Percentiles rank a stretch among this genome's conserved stretches.
phyloP scores from a whole-genome alignment of 768 basidiomycete species.

The Lactarius quietus region DNA sequence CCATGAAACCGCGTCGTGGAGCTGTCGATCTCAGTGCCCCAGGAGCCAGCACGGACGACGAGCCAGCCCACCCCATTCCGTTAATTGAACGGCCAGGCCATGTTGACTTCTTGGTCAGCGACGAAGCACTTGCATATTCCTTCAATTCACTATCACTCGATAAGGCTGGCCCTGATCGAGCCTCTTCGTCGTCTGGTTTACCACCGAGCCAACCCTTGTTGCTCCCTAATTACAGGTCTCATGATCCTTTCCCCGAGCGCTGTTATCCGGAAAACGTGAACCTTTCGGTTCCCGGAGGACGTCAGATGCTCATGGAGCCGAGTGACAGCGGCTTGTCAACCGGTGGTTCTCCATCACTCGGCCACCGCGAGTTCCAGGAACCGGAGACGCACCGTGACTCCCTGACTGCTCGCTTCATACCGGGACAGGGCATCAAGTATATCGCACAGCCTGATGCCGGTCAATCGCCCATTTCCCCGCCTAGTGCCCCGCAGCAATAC shows the following conservation, averaged over 20 bases:
- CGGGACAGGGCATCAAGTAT: conserved; percentile 63
- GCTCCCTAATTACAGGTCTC: conserved; percentile 71
- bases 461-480: conserved; percentile 59
- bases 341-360: conserved; percentile 46
- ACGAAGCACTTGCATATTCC: conserved; percentile 77
- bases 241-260: conserved; percentile 54
- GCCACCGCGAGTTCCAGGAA: conserved; percentile 45
- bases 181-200: conserved; percentile 38
- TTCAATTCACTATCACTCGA: conserved; percentile 61
- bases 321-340: conserved; percentile 56
- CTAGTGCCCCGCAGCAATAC: conserved; percentile 30
- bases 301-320: conserved; percentile 54
- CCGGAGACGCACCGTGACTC: conserved; percentile 35
- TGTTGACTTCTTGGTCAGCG: conserved; percentile 63
- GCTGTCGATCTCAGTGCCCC: conserved; percentile 68
- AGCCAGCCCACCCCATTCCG: conserved; percentile 35
- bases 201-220: conserved; percentile 70
- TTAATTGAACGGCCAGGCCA: conserved; percentile 38
- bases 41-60: conserved; percentile 44
- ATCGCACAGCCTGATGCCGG: conserved; percentile 36
- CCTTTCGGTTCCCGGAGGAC: conserved; percentile 51
- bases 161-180: conserved; percentile 39
- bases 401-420: conserved; percentile 58
- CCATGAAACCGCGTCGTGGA: conserved; percentile 70
- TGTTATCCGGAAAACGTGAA: conserved; percentile 58